phyloP scores from a whole-genome alignment of 106 monocot genomes.

The Dendrobium nobile region DNA sequence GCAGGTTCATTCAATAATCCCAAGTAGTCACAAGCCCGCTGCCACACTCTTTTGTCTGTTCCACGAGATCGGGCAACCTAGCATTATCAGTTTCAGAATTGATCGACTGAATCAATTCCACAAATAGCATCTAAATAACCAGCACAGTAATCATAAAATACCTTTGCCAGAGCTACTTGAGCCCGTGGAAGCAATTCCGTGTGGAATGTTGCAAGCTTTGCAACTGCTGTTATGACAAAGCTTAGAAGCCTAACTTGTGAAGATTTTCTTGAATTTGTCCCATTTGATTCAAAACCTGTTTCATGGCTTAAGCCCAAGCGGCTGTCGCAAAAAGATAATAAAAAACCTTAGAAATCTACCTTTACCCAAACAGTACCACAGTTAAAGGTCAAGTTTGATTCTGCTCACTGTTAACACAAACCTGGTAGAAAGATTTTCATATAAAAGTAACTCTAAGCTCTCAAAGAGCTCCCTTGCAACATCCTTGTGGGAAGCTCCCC shows the following conservation, averaged over 20 bases:
- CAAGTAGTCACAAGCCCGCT: slow-evolving; percentile 79
- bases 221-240: slow-evolving; percentile 89
- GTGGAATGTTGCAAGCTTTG: slow-evolving; percentile 88
- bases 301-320: slow-evolving; percentile 67
- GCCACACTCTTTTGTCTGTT: slow-evolving; percentile 67
- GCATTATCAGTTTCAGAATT: not conserved
- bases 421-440: slow-evolving; percentile 91
- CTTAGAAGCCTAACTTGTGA: slow-evolving; percentile 70
- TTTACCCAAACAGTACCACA: not conserved
- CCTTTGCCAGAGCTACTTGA: slow-evolving; percentile 84
- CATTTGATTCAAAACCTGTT: slow-evolving; percentile 34
- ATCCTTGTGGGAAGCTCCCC: slow-evolving; percentile 66
- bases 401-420: slow-evolving; percentile 15
- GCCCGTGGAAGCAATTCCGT: slow-evolving; percentile 85
- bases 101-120: not conserved
- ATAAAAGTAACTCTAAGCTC: slow-evolving; percentile 84
- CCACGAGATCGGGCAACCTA: slow-evolving; percentile 78
- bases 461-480: slow-evolving; percentile 86
- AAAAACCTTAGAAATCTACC: not conserved
- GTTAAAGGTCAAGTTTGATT: not conserved
- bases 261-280: slow-evolving; percentile 38
- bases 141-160: slow-evolving; percentile 12
- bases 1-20: slow-evolving; percentile 89
- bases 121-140: not conserved
- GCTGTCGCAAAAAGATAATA: slow-evolving; percentile 29